Percentiles rank a stretch among this genome's conserved stretches.
phyloP scores from a whole-genome alignment of 371 early-diverging fungal species.

The Mortierella sp. region DNA sequence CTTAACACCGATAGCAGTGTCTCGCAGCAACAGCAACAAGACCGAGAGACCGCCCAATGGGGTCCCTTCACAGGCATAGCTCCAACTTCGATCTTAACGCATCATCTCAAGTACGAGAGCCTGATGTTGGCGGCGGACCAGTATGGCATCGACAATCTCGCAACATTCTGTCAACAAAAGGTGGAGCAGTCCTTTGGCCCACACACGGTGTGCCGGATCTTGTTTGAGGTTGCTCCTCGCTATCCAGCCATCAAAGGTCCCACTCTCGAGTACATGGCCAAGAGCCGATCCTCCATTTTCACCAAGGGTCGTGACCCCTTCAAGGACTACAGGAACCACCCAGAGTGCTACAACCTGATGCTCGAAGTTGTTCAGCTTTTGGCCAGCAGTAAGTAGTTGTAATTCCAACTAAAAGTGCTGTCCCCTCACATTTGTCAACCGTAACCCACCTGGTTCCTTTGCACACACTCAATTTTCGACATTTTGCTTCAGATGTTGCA shows the following conservation, averaged over 20 bases:
- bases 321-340: neutral
- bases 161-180: neutral
- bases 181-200: neutral
- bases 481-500: neutral
- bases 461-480: neutral
- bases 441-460: neutral
- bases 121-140: neutral
- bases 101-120: neutral
- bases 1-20: neutral
- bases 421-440: neutral
- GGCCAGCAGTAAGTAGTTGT: neutral
- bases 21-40: neutral
- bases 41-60: neutral
- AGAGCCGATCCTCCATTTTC: neutral
- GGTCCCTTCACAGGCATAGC: neutral
- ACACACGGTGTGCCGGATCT: neutral
- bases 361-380: conserved; percentile 3
- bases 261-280: neutral
- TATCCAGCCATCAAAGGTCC: neutral
- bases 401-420: too few species aligned
- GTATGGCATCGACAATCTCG: neutral
- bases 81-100: too few species aligned
- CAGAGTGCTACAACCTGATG: neutral
- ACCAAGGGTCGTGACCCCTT: neutral
- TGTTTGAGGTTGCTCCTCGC: neutral